A percentile compares a stretch with the other conserved stretches of the same genome.
Evolutionary conservation across 805 yeast genomes (phyloP).

Genomic region (Starmerella floris): DNA sequence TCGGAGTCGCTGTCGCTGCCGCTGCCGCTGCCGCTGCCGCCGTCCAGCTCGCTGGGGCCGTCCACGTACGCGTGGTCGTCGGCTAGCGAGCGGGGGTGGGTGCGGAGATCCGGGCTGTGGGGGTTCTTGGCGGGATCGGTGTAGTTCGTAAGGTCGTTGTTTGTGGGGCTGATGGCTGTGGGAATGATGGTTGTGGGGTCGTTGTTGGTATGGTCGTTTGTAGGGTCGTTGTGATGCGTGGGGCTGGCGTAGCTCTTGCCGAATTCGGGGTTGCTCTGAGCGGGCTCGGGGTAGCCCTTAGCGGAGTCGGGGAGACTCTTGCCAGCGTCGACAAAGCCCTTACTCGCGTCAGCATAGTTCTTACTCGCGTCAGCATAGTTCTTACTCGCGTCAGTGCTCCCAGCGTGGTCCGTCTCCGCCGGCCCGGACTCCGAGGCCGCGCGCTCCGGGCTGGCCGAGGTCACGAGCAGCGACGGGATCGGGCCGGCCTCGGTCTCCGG

Average conservation of each 20-base stretch:
- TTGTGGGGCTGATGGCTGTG: not conserved
- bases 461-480: constrained; percentile 10
- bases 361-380: not conserved
- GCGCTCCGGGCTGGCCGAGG: constrained; percentile 12
- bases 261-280: not conserved
- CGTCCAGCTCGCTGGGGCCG: constrained; percentile 1
- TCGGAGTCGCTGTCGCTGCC: not conserved
- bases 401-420: not conserved
- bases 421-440: not conserved
- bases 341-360: not conserved
- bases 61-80: constrained; percentile 4
- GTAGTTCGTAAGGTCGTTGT: not conserved
- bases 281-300: too few species aligned
- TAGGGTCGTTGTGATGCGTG: not conserved
- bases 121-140: not conserved
- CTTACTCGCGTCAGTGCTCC: too few species aligned
- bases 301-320: too few species aligned
- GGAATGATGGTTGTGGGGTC: too few species aligned
- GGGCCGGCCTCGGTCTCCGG: not conserved
- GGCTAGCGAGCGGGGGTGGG: not conserved
- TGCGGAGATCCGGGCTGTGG: not conserved
- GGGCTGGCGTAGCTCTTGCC: not conserved
- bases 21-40: not conserved
- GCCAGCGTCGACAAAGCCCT: not conserved
- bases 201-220: too few species aligned